Conservation (phyloP, 495 filamentous ascomycete species). For the Penicillium pancosmium region DNA sequence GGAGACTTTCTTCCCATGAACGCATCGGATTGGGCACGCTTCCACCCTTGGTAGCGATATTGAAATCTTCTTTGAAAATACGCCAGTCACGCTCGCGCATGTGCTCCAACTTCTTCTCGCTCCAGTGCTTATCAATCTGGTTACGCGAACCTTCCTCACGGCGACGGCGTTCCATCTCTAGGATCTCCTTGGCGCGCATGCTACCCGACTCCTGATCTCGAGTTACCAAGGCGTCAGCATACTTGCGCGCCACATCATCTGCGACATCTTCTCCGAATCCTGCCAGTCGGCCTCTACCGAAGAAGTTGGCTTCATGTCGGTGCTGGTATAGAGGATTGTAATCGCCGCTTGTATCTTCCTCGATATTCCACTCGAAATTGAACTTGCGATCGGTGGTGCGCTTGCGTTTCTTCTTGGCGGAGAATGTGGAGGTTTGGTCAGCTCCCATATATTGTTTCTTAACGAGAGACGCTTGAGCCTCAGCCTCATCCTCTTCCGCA, state of each 20-base stretch:
- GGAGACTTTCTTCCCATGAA: conserved; percentile 82
- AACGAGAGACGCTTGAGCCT: conserved; percentile 72
- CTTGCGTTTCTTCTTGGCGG: conserved; percentile 93
- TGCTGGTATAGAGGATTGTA: conserved; percentile 87
- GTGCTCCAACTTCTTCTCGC: conserved; percentile 89
- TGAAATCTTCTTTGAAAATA: conserved; percentile 99
- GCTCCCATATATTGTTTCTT: conserved; percentile 91
- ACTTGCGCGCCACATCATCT: conserved; percentile 69
- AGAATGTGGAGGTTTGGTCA: conserved; percentile 85
- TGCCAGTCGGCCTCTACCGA: conserved; percentile 77
- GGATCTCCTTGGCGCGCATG: conserved; percentile 73
- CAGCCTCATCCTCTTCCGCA: conserved; percentile 61
- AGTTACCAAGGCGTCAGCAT: conserved; percentile 75
- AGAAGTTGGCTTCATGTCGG: conserved; percentile 74
- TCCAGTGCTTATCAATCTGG: conserved; percentile 90
- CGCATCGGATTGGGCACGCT: conserved; percentile 96
- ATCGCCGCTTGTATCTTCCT: conserved; percentile 91
- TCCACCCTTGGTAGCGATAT: conserved; percentile 90
- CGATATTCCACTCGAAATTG: conserved; percentile 97
- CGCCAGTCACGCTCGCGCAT: conserved; percentile 99
- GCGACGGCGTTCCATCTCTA: conserved; percentile 84
- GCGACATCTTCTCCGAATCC: conserved; percentile 80
- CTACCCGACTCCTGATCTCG: conserved; percentile 80
- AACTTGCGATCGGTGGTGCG: conserved; percentile 96
- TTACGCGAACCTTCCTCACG: conserved; percentile 75